Evolutionary conservation across 1,139 yeast genomes (phyloP).

Genomic region (Suhomyces maxii): DNA sequence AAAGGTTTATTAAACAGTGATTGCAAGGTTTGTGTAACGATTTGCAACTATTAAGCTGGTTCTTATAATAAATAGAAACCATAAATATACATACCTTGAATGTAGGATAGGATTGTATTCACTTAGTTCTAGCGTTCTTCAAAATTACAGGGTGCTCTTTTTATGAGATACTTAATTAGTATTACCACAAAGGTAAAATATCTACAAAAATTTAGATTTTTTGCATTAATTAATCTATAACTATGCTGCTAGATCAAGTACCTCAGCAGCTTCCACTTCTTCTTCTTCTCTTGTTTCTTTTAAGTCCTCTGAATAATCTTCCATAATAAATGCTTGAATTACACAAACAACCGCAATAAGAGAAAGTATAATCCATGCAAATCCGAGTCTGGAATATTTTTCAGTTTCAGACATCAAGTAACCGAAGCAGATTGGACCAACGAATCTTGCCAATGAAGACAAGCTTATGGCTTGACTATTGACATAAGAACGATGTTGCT

Average conservation of each 20-base stretch:
- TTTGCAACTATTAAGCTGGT: no score
- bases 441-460: conserved; percentile 54
- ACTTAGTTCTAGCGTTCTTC: no score
- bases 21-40: no score
- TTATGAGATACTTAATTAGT: no score
- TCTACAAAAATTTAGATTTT: no score
- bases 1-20: no score
- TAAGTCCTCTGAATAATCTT: conserved; percentile 29
- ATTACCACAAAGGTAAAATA: no score
- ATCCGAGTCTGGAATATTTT: conserved; percentile 38
- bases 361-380: conserved; percentile 52
- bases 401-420: conserved; percentile 41
- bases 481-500: conserved; percentile 49
- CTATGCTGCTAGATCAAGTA: background rate
- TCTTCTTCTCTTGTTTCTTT: background rate
- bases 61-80: no score
- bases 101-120: no score
- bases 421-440: conserved; percentile 64
- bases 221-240: background rate
- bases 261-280: background rate
- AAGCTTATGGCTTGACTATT: conserved; percentile 51
- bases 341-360: conserved; percentile 33
- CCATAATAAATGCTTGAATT: conserved; percentile 33
- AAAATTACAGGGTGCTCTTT: no score
- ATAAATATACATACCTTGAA: no score